Conservation (phyloP, 2,329 filamentous ascomycete species). For the Stenocarpella maydis region DNA sequence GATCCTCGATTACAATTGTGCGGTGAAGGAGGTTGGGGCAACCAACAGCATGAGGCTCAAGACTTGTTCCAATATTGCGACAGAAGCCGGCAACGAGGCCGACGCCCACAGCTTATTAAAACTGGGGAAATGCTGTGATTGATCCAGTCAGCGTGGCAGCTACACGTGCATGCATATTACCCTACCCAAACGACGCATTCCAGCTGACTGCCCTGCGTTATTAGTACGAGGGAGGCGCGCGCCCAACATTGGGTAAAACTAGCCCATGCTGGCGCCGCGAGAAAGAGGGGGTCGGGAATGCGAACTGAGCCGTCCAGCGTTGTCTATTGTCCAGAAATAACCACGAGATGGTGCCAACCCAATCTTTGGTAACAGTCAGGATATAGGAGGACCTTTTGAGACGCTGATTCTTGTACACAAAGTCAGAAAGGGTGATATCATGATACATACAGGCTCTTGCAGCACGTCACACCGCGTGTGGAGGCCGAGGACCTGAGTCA, state of each 20-base stretch:
- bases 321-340: conserved; percentile 3
- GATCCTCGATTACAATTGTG: neutral
- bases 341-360: conserved; percentile 25
- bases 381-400: neutral
- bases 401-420: neutral
- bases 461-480: conserved; percentile 20
- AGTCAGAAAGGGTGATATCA: conserved; percentile 29
- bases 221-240: conserved; percentile 26
- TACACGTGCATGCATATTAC: neutral
- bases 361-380: conserved; percentile 14
- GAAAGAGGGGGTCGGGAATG: conserved; percentile 28
- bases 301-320: conserved; percentile 23
- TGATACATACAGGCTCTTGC: conserved; percentile 25
- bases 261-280: neutral
- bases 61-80: neutral
- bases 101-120: conserved; percentile 2
- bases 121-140: conserved; percentile 4
- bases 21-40: conserved; percentile 2
- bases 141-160: conserved; percentile 7
- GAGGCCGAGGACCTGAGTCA: conserved; percentile 8
- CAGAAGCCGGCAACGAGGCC: neutral
- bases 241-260: conserved; percentile 7
- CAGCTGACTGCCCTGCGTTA: neutral
- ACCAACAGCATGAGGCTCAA: conserved; percentile 14
- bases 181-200: conserved; percentile 7